Evolutionary conservation across 2,329 filamentous ascomycete species (phyloP), one percentile per base, ranked within the genome.

Genomic region (Exophiala sp.): DNA sequence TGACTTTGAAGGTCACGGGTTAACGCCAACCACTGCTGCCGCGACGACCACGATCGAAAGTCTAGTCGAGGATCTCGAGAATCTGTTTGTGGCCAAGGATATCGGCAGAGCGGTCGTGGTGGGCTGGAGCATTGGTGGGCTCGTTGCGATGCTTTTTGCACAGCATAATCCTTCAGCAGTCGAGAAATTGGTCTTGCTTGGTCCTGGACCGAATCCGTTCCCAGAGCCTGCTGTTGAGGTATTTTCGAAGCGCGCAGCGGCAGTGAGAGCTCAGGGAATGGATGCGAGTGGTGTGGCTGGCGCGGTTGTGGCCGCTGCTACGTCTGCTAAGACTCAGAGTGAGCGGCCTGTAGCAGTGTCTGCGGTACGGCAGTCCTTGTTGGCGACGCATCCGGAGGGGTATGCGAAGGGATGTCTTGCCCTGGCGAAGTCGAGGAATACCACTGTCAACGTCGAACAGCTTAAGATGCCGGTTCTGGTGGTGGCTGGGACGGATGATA

Each of bases 401-500:
- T 83, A 81, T 62, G 79, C 79, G 1, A 82, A 82, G 56, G 78
- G 71, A 0, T 78, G 76, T 40, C 67, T 68, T 21, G 78, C 78
- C 2, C 81, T 35, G 78, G 74, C 2, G 66, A 66, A 65, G 3
- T 71, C 72, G 1, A 64, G 63, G 1, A 58, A 65, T 16, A 50
- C 59, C 12, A 35, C n/a, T 29, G 41, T 76, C 16, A 62, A 70
- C 14, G 58, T 76, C 1, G 57, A 65, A 18, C 54, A 62, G 7
- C 46, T 77, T 2, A 67, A 18, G 16, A 18, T 18, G 16, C 16
- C 16, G 16, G 16, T 18, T 18, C 3, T 18, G 16, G 16, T 18
- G 16, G 16, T 18, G 3, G 16, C 16, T 2, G 16, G 16, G 16
- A 18, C 16, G 16, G 16, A 18, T 18, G 16, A 18, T 18, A 18